Percentiles rank a stretch among this genome's conserved stretches.
Evolutionary conservation across 371 early-diverging fungal species (phyloP).

Genomic region (Lichtheimia ornata): DNA sequence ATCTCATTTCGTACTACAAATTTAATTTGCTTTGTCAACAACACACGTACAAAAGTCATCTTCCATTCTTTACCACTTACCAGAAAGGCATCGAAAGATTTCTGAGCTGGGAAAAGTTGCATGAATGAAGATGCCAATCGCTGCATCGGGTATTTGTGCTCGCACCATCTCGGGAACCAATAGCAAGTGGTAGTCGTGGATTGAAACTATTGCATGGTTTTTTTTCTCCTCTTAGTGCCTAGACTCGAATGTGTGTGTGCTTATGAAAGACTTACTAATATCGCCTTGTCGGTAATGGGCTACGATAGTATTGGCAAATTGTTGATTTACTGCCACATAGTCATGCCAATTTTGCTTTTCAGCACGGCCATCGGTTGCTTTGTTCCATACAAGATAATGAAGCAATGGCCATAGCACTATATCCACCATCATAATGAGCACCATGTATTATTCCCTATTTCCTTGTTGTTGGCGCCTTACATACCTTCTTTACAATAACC

Average conservation of each 20-base stretch:
- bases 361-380: slow-evolving; percentile 60
- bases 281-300: slow-evolving; percentile 79
- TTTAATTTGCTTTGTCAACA: no score
- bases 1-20: slow-evolving; percentile 81
- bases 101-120: slow-evolving; percentile 92
- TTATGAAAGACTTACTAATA: slow-evolving; percentile 59
- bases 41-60: no score
- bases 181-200: slow-evolving; percentile 98
- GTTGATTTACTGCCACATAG: slow-evolving; percentile 83
- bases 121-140: slow-evolving; percentile 96
- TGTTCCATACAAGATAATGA: slow-evolving; percentile 92
- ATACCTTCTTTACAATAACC: slow-evolving; percentile 86
- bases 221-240: not conserved
- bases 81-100: slow-evolving; percentile 10
- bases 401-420: slow-evolving; percentile 65
- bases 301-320: slow-evolving; percentile 77
- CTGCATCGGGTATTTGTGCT: slow-evolving; percentile 71
- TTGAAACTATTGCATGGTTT: slow-evolving; percentile 79
- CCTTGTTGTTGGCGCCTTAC: slow-evolving; percentile 30
- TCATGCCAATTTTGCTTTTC: slow-evolving; percentile 79
- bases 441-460: not conserved
- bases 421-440: not conserved
- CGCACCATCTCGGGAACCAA: slow-evolving; percentile 89
- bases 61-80: slow-evolving; percentile 7
- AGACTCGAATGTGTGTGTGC: not conserved